Evolutionary conservation across 1,139 yeast species (phyloP).

Genomic region (Sugiyamaella neomexicana): DNA sequence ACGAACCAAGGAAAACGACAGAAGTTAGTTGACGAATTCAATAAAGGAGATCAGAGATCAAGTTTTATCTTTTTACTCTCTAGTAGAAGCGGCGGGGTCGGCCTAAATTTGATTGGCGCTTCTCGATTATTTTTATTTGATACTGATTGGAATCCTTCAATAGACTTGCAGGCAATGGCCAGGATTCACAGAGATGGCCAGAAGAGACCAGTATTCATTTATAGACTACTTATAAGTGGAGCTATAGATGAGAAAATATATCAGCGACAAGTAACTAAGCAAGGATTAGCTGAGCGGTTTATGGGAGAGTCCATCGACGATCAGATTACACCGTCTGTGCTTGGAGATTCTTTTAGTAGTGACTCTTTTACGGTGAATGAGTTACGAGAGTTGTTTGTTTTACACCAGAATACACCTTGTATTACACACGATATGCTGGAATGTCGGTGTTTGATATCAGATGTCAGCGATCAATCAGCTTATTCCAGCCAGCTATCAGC

Average conservation of each 20-base stretch:
- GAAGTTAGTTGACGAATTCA: conserved; percentile 66
- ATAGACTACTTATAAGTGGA: conserved; percentile 72
- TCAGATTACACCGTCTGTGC: too few species aligned
- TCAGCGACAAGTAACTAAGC: conserved; percentile 89
- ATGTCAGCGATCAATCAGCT: not conserved
- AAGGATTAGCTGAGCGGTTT: conserved; percentile 74
- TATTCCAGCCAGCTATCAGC: not conserved
- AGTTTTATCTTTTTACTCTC: conserved; percentile 74
- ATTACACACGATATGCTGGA: conserved; percentile 83
- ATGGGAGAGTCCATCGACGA: conserved; percentile 44
- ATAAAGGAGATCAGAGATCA: conserved; percentile 46
- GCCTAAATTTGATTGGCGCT: conserved; percentile 87
- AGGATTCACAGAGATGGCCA: conserved; percentile 95
- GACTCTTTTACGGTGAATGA: conserved; percentile 51
- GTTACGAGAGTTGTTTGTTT: conserved; percentile 70
- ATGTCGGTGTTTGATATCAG: conserved; percentile 54
- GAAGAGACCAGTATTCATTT: conserved; percentile 70
- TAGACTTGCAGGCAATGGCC: conserved; percentile 95
- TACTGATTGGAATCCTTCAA: conserved; percentile 93
- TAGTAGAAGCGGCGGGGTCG: conserved; percentile 93
- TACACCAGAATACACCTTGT: conserved; percentile 53
- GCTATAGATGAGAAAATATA: conserved; percentile 92
- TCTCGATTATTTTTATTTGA: conserved; percentile 81
- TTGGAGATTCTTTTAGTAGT: conserved; percentile 14
- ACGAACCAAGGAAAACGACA: conserved; percentile 69